Conservation (phyloP, 2,329 filamentous ascomycete genomes). For the Trichophyton equinum region DNA sequence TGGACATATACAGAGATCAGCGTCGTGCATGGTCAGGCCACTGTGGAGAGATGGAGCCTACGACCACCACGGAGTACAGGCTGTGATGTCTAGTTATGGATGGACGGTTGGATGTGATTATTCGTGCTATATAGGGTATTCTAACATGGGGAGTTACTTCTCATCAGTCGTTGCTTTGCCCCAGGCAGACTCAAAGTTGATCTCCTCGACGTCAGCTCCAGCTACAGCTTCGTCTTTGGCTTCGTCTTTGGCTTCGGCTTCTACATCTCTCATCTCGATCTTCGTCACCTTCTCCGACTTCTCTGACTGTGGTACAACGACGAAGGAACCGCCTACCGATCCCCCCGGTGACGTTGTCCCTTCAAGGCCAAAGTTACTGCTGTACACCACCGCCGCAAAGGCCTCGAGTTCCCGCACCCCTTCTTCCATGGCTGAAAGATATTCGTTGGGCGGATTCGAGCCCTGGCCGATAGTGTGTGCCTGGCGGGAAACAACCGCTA, state of each 20-base stretch:
- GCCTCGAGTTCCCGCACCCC: constrained; percentile 37
- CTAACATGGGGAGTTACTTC: neutral
- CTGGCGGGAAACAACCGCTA: constrained; percentile 82
- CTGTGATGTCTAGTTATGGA: neutral
- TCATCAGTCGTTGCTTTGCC: constrained; percentile 9
- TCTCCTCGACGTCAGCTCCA: neutral
- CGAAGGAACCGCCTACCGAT: neutral
- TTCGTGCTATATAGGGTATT: neutral
- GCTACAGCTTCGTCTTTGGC: neutral
- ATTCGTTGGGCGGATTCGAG: constrained; percentile 33
- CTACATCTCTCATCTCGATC: neutral
- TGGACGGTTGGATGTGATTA: neutral
- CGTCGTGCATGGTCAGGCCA: no score
- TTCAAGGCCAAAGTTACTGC: constrained; percentile 28
- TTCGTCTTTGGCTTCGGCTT: neutral
- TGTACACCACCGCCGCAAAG: constrained; percentile 39
- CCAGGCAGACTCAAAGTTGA: constrained; percentile 12
- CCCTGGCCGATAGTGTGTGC: constrained; percentile 79
- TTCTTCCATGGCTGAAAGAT: constrained; percentile 33
- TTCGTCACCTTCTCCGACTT: neutral
- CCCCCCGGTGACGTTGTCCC: neutral
- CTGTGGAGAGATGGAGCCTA: neutral
- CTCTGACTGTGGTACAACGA: neutral
- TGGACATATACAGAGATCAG: no score
- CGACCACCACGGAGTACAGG: neutral